Evolutionary conservation across 495 filamentous ascomycete species (phyloP).

Genomic region (Daldinia vernicosa): DNA sequence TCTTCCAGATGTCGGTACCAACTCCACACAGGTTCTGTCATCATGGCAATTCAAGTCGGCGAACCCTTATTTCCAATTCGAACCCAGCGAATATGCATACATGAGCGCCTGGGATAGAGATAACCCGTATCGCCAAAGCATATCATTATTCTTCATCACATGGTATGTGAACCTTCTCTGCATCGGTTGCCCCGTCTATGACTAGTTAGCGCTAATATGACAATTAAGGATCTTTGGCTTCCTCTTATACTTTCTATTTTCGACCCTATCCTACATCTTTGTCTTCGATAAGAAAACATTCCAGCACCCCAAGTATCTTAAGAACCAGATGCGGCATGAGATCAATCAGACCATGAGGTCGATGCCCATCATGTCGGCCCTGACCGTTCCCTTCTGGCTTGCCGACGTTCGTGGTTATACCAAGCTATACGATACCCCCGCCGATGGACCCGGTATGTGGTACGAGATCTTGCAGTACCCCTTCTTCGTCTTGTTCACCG

Average conservation of each 20-base stretch:
- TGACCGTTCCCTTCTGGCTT: slow-evolving; percentile 86
- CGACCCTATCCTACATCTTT: slow-evolving; percentile 86
- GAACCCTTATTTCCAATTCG: slow-evolving; percentile 73
- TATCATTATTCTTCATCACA: slow-evolving; percentile 83
- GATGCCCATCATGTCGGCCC: slow-evolving; percentile 83
- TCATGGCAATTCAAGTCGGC: slow-evolving; percentile 73
- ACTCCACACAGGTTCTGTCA: slow-evolving; percentile 52
- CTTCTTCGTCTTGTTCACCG: slow-evolving; percentile 90
- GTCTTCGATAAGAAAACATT: slow-evolving; percentile 92
- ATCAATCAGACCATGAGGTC: slow-evolving; percentile 78
- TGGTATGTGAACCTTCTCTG: slow-evolving; percentile 68
- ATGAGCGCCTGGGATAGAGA: slow-evolving; percentile 82
- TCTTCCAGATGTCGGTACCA: slow-evolving; percentile 47
- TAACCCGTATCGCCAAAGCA: slow-evolving; percentile 78
- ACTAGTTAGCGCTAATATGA: slow-evolving; percentile 17
- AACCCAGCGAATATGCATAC: slow-evolving; percentile 81
- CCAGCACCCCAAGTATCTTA: slow-evolving; percentile 93
- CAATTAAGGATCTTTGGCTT: slow-evolving; percentile 84
- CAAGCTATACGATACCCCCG: slow-evolving; percentile 82
- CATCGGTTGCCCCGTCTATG: background rate
- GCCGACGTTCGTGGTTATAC: slow-evolving; percentile 85
- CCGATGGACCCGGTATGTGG: slow-evolving; percentile 74
- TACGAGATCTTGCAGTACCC: slow-evolving; percentile 92
- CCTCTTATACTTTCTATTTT: slow-evolving; percentile 83
- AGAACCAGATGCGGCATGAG: slow-evolving; percentile 89